A percentile compares a stretch with the other conserved stretches of the same genome.
Conservation (phyloP, 139 green algal species). For the Chlamydomonas sphaeroides region DNA sequence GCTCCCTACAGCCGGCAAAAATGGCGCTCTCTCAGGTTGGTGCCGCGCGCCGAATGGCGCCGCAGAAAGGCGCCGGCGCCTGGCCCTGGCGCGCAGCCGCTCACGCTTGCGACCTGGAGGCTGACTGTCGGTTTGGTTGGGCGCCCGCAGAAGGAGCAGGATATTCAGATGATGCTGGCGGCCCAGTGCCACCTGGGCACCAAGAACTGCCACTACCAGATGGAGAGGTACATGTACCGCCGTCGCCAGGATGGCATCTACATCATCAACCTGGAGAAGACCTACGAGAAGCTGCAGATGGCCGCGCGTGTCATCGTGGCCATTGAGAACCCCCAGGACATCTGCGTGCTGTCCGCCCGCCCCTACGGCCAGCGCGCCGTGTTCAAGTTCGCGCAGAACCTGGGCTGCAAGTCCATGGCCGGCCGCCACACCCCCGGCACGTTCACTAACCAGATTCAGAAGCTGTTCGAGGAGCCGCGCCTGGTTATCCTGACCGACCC, state of each 20-base stretch:
- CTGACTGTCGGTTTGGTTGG: neutral
- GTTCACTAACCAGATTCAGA: constrained; percentile 99
- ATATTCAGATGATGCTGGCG: constrained; percentile 95
- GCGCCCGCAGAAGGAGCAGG: constrained; percentile 55
- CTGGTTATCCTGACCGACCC: constrained; percentile 97
- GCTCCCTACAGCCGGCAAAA: constrained; percentile 43
- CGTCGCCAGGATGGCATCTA: constrained; percentile 93
- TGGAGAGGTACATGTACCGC: constrained; percentile 97
- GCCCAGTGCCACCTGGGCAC: constrained; percentile 84
- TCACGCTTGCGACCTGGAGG: neutral
- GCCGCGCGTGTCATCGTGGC: constrained; percentile 98
- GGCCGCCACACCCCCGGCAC: constrained; percentile 99
- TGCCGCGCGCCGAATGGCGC: neutral
- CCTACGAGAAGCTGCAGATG: constrained; percentile 99
- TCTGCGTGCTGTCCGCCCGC: constrained; percentile 86
- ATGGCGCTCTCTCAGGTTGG: constrained; percentile 84
- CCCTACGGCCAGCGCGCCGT: constrained; percentile 97
- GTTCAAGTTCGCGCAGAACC: constrained; percentile 99
- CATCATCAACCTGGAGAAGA: constrained; percentile 99
- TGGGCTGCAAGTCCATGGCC: constrained; percentile 90
- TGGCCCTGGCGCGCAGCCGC: too few species aligned
- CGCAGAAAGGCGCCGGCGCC: too few species aligned
- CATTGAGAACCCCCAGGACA: constrained; percentile 95
- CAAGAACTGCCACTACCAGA: constrained; percentile 71
- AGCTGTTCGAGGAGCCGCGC: constrained; percentile 96